Evolutionary conservation across 2,329 filamentous ascomycete genomes (phyloP).

Genomic region (Fusarium hostae): DNA sequence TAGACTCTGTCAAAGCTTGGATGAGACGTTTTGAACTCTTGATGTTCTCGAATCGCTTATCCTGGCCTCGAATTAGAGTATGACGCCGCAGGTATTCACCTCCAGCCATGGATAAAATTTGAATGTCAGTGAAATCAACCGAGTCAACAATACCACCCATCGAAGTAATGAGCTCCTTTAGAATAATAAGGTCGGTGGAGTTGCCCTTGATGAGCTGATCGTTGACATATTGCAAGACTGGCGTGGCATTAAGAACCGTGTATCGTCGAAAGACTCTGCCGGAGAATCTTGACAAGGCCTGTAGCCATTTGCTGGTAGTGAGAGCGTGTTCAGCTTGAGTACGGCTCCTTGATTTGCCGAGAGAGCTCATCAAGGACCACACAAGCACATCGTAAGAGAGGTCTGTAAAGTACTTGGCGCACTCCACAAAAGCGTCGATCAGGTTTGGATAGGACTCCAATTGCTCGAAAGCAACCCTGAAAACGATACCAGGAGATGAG

Average conservation of each 20-base stretch:
- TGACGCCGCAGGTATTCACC: slow-evolving; percentile 82
- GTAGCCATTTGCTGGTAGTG: slow-evolving; percentile 90
- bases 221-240: slow-evolving; percentile 89
- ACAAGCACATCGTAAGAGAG: slow-evolving; percentile 93
- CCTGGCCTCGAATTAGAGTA: slow-evolving; percentile 81
- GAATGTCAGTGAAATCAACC: slow-evolving; percentile 86
- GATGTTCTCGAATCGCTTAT: slow-evolving; percentile 81
- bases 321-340: slow-evolving; percentile 71
- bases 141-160: slow-evolving; percentile 95
- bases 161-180: slow-evolving; percentile 88
- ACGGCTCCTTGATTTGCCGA: slow-evolving; percentile 71
- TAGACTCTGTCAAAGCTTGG: slow-evolving; percentile 79
- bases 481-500: slow-evolving; percentile 90
- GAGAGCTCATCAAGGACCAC: slow-evolving; percentile 86
- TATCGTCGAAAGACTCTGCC: slow-evolving; percentile 92
- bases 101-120: slow-evolving; percentile 88
- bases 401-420: slow-evolving; percentile 91
- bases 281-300: slow-evolving; percentile 89
- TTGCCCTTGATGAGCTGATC: slow-evolving; percentile 85
- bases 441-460: slow-evolving; percentile 95
- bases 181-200: slow-evolving; percentile 88
- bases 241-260: slow-evolving; percentile 81
- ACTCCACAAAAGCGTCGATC: slow-evolving; percentile 94
- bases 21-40: slow-evolving; percentile 83
- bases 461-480: slow-evolving; percentile 87